phyloP scores from a whole-genome alignment of 768 basidiomycete species.

The Lactifluus hygrophoroides region DNA sequence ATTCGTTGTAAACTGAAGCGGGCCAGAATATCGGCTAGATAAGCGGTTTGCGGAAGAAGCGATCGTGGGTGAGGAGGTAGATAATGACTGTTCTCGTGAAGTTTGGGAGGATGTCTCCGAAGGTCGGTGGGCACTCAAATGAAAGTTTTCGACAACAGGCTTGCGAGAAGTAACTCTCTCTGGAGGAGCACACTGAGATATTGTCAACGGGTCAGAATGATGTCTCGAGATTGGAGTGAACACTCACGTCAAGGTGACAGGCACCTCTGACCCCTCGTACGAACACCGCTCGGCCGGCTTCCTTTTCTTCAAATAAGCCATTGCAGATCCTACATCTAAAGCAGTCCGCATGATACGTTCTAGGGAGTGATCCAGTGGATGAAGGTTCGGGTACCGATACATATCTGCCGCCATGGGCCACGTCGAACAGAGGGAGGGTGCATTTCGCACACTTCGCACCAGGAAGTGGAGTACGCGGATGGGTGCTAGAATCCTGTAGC shows the following conservation, averaged over 20 bases:
- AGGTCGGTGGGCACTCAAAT: slow-evolving; percentile 6
- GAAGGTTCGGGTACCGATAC: slow-evolving; percentile 55
- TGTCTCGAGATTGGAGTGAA: slow-evolving; percentile 10
- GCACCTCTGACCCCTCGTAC: slow-evolving; percentile 56
- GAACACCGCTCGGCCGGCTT: slow-evolving; percentile 60
- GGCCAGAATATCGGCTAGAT: slow-evolving; percentile 35
- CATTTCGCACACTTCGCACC: slow-evolving; percentile 55
- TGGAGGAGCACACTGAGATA: slow-evolving; percentile 36
- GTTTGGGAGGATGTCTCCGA: slow-evolving; percentile 1
- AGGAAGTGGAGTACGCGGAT: slow-evolving; percentile 25
- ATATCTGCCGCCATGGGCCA: slow-evolving; percentile 52
- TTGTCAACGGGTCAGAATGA: slow-evolving; percentile 1
- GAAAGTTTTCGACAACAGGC: not conserved
- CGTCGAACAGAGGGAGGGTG: slow-evolving; percentile 45
- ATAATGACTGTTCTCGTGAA: slow-evolving; percentile 15
- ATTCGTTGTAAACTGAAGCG: slow-evolving; percentile 32
- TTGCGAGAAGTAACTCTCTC: slow-evolving; percentile 35
- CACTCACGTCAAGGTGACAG: slow-evolving; percentile 54
- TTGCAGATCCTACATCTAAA: slow-evolving; percentile 67
- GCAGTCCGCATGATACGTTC: slow-evolving; percentile 65
- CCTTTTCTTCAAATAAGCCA: slow-evolving; percentile 50
- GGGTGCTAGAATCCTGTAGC: slow-evolving; percentile 15
- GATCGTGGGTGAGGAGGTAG: slow-evolving; percentile 21
- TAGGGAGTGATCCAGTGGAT: slow-evolving; percentile 36
- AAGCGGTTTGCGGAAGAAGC: slow-evolving; percentile 24